Evolutionary conservation across 371 early-diverging fungal genomes (phyloP).

Genomic region (Nematocida homosporus): DNA sequence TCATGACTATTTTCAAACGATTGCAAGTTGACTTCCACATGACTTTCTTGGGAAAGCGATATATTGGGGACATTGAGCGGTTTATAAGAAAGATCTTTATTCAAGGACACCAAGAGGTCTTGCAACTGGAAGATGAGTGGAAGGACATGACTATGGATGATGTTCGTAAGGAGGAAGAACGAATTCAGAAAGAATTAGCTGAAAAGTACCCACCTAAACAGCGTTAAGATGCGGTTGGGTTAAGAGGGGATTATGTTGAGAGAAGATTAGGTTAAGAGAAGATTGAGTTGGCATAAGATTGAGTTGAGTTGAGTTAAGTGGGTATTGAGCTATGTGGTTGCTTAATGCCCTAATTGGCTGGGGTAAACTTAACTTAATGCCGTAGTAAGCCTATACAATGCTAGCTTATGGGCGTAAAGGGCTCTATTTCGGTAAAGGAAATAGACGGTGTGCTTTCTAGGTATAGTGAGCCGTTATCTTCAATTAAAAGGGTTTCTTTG

Average conservation of each 20-base stretch:
- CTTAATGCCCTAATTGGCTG: neutral
- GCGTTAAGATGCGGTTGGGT: too few species aligned
- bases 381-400: too few species aligned
- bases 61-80: constrained; percentile 60
- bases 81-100: constrained; percentile 57
- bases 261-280: too few species aligned
- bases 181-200: constrained; percentile 24
- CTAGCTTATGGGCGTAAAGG: too few species aligned
- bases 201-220: constrained; percentile 31
- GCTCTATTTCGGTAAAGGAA: too few species aligned
- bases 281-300: too few species aligned
- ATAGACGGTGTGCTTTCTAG: too few species aligned
- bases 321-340: too few species aligned
- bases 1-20: constrained; percentile 64
- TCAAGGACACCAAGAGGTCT: constrained; percentile 60
- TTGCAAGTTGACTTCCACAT: constrained; percentile 64
- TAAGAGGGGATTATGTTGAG: neutral
- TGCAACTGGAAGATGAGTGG: constrained; percentile 65
- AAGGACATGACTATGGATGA: constrained; percentile 53
- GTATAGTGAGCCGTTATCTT: constrained; percentile 42
- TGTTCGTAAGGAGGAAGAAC: constrained; percentile 57
- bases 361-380: too few species aligned
- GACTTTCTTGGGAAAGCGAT: constrained; percentile 60
- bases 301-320: too few species aligned
- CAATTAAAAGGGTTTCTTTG: constrained; percentile 20